Base-by-base conservation (phyloP, 2,329 filamentous ascomycete genomes). In the Diplodia intermedia region DNA sequence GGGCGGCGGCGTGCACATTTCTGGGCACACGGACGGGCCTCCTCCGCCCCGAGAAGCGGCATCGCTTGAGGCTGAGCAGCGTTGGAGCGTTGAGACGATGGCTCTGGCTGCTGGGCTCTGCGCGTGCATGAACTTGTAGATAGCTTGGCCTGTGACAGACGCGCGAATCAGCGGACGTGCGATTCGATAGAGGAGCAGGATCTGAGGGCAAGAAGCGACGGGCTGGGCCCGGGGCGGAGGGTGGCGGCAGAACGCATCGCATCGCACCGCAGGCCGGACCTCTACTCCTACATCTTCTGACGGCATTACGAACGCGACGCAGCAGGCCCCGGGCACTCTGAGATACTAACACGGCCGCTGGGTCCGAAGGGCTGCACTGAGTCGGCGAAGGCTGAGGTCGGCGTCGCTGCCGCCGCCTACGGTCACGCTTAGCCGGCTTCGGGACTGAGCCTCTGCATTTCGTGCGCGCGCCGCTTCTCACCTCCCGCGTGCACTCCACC, bases 161-260 rank as follows among this genome's bases (percentile, higher is more conserved):
- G 87, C 29, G 82, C 83, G 60, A 63, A 63, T 63, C 60, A 63
- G 70, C 79, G 84, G 68, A 82, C 86, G 70, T 79, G 80, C 75
- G 84, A 85, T 72, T 82, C 84, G 68, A 80, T 86, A 70, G 82
- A 85, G 40, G 85, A 85, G 77, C 84, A 85, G 81, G 86, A 86
- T 66, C 53, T 66, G 65, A 50, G 53, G 29, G 65, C 53, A 49
- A 61, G 55, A 29, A 50, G 57, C 57, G 40, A 53, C 61, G 61
- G 47, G 49, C 12, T 43, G 62, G 52, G 43, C 43, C 18, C 47
- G 20, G 55, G 65, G 65, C 65, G 65, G 65, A 52, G 65, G 65
- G 47, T 33, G 55, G 65, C 55, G 65, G 55, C 54, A 67, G 55
- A 67, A 60, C 65, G 43, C 52, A 61, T 52, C 38, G 65, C 65